These are phyloP conservation scores for Phytophthora sp. DNA, from an alignment of 352 stramenopile genomes.

Conservation along the genomic window DNA sequence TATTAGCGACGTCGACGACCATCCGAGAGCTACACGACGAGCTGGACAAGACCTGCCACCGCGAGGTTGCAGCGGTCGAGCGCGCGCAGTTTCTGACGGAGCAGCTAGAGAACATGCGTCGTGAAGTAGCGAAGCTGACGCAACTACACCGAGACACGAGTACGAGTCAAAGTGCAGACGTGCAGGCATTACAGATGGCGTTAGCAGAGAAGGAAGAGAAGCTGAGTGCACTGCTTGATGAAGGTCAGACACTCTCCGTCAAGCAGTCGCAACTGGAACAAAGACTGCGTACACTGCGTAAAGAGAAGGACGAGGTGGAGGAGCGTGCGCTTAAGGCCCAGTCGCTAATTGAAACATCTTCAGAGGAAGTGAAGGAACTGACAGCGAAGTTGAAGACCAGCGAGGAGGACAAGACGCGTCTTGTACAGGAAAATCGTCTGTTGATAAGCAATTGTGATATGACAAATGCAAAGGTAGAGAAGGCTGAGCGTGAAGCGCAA, in stretches of 20 bases:
- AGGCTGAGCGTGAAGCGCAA: constrained; percentile 33
- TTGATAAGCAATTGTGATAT: constrained; percentile 34
- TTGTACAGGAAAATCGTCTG: constrained; percentile 46
- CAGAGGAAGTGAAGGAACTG: constrained; percentile 55
- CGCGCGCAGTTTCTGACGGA: constrained; percentile 64
- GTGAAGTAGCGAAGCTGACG: constrained; percentile 66
- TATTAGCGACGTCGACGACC: constrained; percentile 64
- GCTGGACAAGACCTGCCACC: constrained; percentile 73
- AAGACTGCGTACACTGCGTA: constrained; percentile 66
- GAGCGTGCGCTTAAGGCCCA: constrained; percentile 60
- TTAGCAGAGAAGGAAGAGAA: constrained; percentile 79
- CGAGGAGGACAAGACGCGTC: constrained; percentile 60
- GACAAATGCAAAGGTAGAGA: constrained; percentile 39
- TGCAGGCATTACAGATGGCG: constrained; percentile 66
- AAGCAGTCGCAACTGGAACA: constrained; percentile 83
- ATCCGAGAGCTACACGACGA: constrained; percentile 81
- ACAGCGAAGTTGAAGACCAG: constrained; percentile 48
- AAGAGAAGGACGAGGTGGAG: constrained; percentile 83
- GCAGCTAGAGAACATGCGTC: constrained; percentile 66
- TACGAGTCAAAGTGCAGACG: constrained; percentile 46
- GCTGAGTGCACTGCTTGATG: constrained; percentile 68
- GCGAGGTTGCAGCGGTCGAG: constrained; percentile 69
- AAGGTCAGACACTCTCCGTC: constrained; percentile 77
- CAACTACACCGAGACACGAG: constrained; percentile 43
- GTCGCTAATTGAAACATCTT: constrained; percentile 55